Evolutionary conservation across 2,329 filamentous ascomycete species (phyloP).

Genomic region (Cytospora paraplurivora): DNA sequence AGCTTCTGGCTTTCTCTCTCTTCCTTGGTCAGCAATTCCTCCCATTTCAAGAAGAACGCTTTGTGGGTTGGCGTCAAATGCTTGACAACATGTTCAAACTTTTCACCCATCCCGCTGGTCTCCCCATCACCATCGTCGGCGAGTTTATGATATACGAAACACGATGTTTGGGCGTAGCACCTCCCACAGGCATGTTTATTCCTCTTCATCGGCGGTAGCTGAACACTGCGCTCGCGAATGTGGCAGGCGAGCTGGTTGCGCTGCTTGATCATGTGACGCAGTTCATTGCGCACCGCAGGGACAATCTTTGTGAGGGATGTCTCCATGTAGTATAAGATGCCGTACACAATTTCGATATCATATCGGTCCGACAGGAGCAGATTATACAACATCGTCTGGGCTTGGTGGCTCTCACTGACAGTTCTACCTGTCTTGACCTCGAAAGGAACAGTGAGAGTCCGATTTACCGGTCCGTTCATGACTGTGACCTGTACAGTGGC

Average conservation of each 20-base stretch:
- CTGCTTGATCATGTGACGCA: conserved; percentile 96
- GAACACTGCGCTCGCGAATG: conserved; percentile 75
- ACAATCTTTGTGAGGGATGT: conserved; percentile 84
- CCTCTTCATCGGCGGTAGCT: conserved; percentile 84
- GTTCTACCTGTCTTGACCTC: conserved; percentile 95
- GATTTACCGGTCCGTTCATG: conserved; percentile 65
- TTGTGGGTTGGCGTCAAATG: conserved; percentile 75
- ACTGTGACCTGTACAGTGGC: conserved; percentile 90
- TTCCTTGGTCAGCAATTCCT: conserved; percentile 88
- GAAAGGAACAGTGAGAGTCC: conserved; percentile 82
- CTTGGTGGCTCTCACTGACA: conserved; percentile 78
- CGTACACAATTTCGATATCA: conserved; percentile 86
- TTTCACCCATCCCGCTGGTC: conserved; percentile 76
- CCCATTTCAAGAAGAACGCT: conserved; percentile 93
- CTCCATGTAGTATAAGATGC: conserved; percentile 94
- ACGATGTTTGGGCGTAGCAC: conserved; percentile 89
- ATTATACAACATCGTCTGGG: conserved; percentile 94
- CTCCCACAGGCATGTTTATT: conserved; percentile 78
- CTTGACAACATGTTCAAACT: conserved; percentile 78
- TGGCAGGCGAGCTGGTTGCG: conserved; percentile 87
- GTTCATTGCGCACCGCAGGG: conserved; percentile 80
- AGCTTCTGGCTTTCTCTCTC: conserved; percentile 88
- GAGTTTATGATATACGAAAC: conserved; percentile 92
- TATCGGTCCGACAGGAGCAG: conserved; percentile 91
- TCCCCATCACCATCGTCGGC: conserved; percentile 82